Conservation (phyloP, 1,139 yeast genomes). For the Nakaseomyces nivariensis region DNA sequence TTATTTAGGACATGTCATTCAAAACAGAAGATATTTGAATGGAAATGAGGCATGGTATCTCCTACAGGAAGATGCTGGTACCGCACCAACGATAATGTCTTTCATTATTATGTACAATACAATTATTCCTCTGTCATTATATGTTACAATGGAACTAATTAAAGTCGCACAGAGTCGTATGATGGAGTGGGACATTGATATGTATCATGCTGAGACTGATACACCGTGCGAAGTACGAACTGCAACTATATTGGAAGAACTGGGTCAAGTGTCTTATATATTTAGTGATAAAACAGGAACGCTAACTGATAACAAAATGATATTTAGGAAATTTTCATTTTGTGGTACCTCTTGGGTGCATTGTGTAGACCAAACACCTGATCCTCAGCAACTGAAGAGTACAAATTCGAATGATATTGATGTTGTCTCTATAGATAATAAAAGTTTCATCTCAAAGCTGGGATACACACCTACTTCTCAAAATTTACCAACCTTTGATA, state of each 20-base stretch:
- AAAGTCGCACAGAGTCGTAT: conserved; percentile 76
- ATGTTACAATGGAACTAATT: conserved; percentile 93
- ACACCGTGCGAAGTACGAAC: conserved; percentile 95
- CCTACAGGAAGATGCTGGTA: conserved; percentile 64
- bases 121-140: conserved; percentile 84
- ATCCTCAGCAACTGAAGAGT: conserved; percentile 4
- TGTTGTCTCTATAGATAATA: conserved; percentile 16
- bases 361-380: conserved; percentile 41
- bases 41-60: conserved; percentile 61
- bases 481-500: not conserved
- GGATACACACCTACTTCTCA: conserved; percentile 3
- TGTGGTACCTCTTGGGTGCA: conserved; percentile 90
- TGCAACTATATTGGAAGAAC: conserved; percentile 88
- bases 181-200: conserved; percentile 83
- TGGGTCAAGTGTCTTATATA: conserved; percentile 91
- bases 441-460: conserved; percentile 9
- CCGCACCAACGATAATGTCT: conserved; percentile 87
- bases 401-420: conserved; percentile 12
- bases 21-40: conserved; percentile 35
- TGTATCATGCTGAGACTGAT: conserved; percentile 76
- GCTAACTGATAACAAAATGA: conserved; percentile 81
- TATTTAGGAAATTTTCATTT: conserved; percentile 72
- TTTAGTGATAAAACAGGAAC: conserved; percentile 98
- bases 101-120: conserved; percentile 96
- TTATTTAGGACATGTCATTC: conserved; percentile 64